Base-by-base conservation (phyloP, 1,284 basidiomycete species). In the Phellopilus nigrolimitatus region DNA sequence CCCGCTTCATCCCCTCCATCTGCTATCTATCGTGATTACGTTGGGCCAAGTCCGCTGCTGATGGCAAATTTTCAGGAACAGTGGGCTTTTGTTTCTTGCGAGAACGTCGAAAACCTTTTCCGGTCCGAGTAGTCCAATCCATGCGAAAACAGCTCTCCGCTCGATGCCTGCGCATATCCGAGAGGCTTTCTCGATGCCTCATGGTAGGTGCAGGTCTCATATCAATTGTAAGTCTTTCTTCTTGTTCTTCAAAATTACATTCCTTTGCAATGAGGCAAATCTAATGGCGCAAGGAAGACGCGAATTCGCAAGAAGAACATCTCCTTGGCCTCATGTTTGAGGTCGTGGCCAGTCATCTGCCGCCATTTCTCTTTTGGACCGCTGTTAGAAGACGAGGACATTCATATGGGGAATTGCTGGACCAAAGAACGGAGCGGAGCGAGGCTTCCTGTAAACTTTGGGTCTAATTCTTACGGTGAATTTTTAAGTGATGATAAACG, bases 201-300 rank as follows among this genome's bases (percentile, higher is more conserved):
- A 51, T 51, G 49, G 49, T 28, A 28, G 12, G 41, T 38, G 24
- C 41, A 21, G 12, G 17, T 31, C 46, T 40, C 43, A 34, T 31
- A 40, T 31, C 38, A 17, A 41, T 45, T 45, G 56, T 71, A 67
- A 64, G 43, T 38, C 51, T 33, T 44, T 50, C 12, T 43, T 54
- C 31, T 51, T 53, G 3, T 31, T 31, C 28, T 15, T 19, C 42
- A 27, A 44, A 44, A 31, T 31, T 15, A 2, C 17, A 12, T 4
- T 9, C 36, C 27, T 42, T 10, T 13, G 12, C 42, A 44, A 45
- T 31, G 42, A 38, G 42, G 42, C 25, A 9, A n/a, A 17, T 15
- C 38, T 38, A 31, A 28, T 37, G 22, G 30, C 17, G 12, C 5
- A 7, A 37, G n/a, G 34, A 7, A 17, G 3, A 37, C 8, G 10